Evolutionary conservation across 805 yeast species (phyloP).

Genomic region (Metschnikowia reukaufii): DNA sequence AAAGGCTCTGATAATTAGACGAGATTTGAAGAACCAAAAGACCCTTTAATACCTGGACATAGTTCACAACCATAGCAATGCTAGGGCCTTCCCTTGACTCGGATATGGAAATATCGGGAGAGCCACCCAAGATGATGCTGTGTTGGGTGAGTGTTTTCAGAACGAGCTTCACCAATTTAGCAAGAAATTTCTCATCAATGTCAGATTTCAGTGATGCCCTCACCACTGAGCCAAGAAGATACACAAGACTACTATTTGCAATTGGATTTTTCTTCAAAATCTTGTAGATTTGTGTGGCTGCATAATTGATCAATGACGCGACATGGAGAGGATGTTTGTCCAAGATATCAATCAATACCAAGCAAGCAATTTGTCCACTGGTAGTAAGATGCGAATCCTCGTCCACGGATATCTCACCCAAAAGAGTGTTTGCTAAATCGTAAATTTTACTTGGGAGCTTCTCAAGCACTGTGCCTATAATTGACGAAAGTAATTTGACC

Average conservation of each 20-base stretch:
- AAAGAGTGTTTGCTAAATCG: conserved; percentile 38
- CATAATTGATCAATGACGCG: conserved; percentile 35
- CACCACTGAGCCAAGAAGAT: conserved; percentile 31
- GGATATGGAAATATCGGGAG: conserved; percentile 9
- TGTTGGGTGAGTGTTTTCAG: conserved; percentile 27
- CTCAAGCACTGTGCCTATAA: conserved; percentile 27
- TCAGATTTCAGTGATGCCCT: conserved; percentile 38
- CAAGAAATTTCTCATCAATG: conserved; percentile 40
- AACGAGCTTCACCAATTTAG: conserved; percentile 34
- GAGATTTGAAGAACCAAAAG: conserved; percentile 33
- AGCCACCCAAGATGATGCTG: conserved; percentile 19
- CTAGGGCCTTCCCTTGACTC: conserved; percentile 19
- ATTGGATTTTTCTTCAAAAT: conserved; percentile 36
- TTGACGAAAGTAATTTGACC: conserved; percentile 31
- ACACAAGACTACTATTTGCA: conserved; percentile 28
- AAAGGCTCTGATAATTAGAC: conserved; percentile 40
- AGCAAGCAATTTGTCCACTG: conserved; percentile 26
- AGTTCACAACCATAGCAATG: conserved; percentile 31
- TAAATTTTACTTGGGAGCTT: conserved; percentile 35
- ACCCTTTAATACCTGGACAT: conserved; percentile 33
- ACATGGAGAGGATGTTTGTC: conserved; percentile 38
- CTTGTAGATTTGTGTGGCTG: conserved; percentile 39
- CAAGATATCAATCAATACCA: conserved; percentile 38
- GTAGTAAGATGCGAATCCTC: conserved; percentile 20
- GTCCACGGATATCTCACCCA: conserved; percentile 26